Evolutionary conservation across 352 stramenopile species (phyloP).

Genomic region (Globisporangium alternatum): DNA sequence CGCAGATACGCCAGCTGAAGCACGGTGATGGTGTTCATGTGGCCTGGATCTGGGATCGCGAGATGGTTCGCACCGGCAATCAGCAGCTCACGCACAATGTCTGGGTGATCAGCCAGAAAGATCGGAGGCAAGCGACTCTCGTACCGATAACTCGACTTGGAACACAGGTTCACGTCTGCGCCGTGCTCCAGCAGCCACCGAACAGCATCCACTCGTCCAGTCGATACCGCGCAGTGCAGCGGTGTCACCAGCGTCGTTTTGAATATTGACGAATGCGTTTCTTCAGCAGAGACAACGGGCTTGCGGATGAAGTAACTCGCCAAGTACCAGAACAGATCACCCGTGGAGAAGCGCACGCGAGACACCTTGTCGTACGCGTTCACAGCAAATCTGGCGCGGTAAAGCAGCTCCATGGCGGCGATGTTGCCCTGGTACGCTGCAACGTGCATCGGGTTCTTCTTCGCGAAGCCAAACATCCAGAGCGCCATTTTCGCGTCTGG

Average conservation of each 20-base stretch:
- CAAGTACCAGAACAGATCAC: constrained; percentile 83
- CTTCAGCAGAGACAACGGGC: constrained; percentile 59
- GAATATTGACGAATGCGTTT: constrained; percentile 79
- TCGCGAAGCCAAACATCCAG: constrained; percentile 68
- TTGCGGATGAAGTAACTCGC: constrained; percentile 69
- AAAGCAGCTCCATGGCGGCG: constrained; percentile 63
- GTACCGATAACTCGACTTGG: constrained; percentile 64
- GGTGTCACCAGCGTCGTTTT: constrained; percentile 84
- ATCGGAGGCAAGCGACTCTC: constrained; percentile 72
- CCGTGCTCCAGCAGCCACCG: constrained; percentile 68
- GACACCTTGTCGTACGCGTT: constrained; percentile 84
- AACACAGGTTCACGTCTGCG: constrained; percentile 75
- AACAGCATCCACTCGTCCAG: constrained; percentile 65
- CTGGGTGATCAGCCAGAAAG: constrained; percentile 76
- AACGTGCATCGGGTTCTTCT: constrained; percentile 85
- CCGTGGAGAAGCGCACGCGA: constrained; percentile 68
- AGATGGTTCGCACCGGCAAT: constrained; percentile 69
- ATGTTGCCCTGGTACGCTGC: constrained; percentile 79
- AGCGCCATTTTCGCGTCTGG: constrained; percentile 62
- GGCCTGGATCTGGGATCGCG: constrained; percentile 73
- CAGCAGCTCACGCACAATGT: constrained; percentile 73
- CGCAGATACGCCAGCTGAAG: constrained; percentile 77
- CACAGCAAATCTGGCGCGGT: constrained; percentile 50
- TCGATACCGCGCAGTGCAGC: constrained; percentile 79
- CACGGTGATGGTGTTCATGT: constrained; percentile 86